Base-by-base conservation (phyloP, 2,329 filamentous ascomycete genomes). In the Ophiocordyceps robertsii region DNA sequence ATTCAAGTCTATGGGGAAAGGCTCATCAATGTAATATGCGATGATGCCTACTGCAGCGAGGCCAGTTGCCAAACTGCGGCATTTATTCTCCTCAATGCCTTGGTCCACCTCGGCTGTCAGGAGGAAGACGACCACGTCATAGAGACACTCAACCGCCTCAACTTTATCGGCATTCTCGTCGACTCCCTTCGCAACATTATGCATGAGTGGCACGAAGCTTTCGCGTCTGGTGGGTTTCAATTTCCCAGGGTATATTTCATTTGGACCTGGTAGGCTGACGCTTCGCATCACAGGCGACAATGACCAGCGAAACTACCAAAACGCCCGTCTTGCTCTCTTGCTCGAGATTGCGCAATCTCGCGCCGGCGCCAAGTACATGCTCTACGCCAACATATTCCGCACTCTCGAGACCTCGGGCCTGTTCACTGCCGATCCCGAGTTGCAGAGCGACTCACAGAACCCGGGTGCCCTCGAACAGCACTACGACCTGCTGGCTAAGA, bases 21-120 rank as follows among this genome's bases (percentile, higher is more conserved):
- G 43, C 69, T 96, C 33, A 74, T 96, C 46, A 87, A 90, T 52
- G 79, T 87, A 24, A 72, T 95, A 37, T 95, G 89, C 56, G 92
- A 98, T 55, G 92, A 98, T 64, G 89, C 88, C 17, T 90, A 89
- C 58, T 80, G 83, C 45, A 87, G 88, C 33, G 83, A 90, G 54
- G 75, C 84, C 32, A 75, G 73, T 12, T 93, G 86, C 59, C 84
- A 93, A 56, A 80, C 93, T 4, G 82, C 90, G 1, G 88, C 92
- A 11, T 69, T 96, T 37, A 74, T 95, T 32, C 70, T 96, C n/a
- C 70, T 98, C 30, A 80, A 84, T 42, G 76, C 83, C 1, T 64
- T 96, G 13, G 79, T 93, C 29, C 75, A 78, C 37, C 67, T 95
- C 41, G 83, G 82, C 38, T 78, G 77, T 42, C 71, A 77, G 31